phyloP scores from a whole-genome alignment of 768 basidiomycete genomes.

The Serendipita sp. region DNA sequence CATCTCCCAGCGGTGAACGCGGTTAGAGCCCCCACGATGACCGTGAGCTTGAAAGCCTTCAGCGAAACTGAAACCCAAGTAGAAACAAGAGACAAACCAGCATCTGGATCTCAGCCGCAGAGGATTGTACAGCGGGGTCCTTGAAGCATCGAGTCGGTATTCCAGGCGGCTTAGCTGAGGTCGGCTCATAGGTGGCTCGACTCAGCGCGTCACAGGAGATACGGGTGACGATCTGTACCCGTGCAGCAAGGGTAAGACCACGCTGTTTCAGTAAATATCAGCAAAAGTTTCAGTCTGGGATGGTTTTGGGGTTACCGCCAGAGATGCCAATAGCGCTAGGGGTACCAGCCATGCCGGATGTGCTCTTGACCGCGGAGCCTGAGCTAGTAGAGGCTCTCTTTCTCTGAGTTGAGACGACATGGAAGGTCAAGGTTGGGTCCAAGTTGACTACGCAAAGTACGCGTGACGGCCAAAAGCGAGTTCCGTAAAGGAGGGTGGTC shows the following conservation, averaged over 20 bases:
- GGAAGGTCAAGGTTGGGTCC: background rate
- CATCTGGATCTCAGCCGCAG: slow-evolving; percentile 30
- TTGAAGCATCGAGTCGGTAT: slow-evolving; percentile 20
- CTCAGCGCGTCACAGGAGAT: slow-evolving; percentile 51
- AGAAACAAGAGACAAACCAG: slow-evolving; percentile 21
- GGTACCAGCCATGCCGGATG: slow-evolving; percentile 39
- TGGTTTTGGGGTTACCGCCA: slow-evolving; percentile 35
- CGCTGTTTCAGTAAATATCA: slow-evolving; percentile 28
- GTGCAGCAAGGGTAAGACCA: slow-evolving; percentile 61
- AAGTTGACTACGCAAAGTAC: background rate
- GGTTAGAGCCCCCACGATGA: slow-evolving; percentile 61
- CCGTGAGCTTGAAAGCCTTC: slow-evolving; percentile 31
- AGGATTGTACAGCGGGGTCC: slow-evolving; percentile 45
- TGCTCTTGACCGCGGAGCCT: background rate
- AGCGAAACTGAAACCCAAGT: slow-evolving; percentile 11
- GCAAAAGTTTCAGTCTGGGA: background rate
- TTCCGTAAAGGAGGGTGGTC: background rate
- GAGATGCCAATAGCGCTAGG: slow-evolving; percentile 44
- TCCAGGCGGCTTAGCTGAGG: slow-evolving; percentile 5
- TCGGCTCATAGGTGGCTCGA: slow-evolving; percentile 14
- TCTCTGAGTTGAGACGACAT: background rate
- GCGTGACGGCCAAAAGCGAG: background rate
- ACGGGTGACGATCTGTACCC: slow-evolving; percentile 65
- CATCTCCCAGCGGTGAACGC: slow-evolving; percentile 77
- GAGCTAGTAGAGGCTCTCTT: background rate